phyloP scores from a whole-genome alignment of 768 basidiomycete genomes.

The Leccinum imitatum region DNA sequence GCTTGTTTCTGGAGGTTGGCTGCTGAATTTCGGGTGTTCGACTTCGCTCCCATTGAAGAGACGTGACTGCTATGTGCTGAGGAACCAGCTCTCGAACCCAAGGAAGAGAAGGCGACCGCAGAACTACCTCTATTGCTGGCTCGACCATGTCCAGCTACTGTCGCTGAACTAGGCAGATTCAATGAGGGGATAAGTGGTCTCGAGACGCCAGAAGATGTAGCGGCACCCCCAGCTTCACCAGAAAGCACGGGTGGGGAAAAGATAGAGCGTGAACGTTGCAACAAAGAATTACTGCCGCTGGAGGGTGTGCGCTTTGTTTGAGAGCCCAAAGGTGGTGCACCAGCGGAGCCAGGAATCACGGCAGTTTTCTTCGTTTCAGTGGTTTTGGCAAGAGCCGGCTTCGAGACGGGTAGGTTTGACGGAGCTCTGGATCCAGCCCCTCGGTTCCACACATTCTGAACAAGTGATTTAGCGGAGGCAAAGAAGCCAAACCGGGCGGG shows the following conservation, averaged over 20 bases:
- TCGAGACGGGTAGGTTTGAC: conserved; percentile 30
- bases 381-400: conserved; percentile 18
- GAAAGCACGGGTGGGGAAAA: conserved; percentile 14
- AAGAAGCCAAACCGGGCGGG: conserved; percentile 69
- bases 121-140: conserved; percentile 18
- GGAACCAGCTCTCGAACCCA: conserved; percentile 37
- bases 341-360: conserved; percentile 22
- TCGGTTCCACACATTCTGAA: conserved; percentile 72
- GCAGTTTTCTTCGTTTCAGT: conserved; percentile 23
- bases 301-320: conserved; percentile 22
- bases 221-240: conserved; percentile 5
- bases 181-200: conserved; percentile 25
- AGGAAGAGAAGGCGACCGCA: conserved; percentile 35
- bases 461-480: conserved; percentile 65
- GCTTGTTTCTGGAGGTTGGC: conserved; percentile 10
- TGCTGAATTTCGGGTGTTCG: conserved; percentile 13
- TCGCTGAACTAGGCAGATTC: conserved; percentile 14
- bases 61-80: conserved; percentile 19
- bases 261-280: conserved; percentile 11
- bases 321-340: conserved; percentile 17
- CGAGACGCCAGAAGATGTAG: conserved; percentile 15
- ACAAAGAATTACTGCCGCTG: conserved; percentile 12
- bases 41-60: conserved; percentile 32
- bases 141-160: conserved; percentile 18
- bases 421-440: conserved; percentile 36